Percentiles rank a stretch among this genome's conserved stretches.
Evolutionary conservation across 164 flowering plant species (phyloP).

Genomic region (Sextonia rubra): DNA sequence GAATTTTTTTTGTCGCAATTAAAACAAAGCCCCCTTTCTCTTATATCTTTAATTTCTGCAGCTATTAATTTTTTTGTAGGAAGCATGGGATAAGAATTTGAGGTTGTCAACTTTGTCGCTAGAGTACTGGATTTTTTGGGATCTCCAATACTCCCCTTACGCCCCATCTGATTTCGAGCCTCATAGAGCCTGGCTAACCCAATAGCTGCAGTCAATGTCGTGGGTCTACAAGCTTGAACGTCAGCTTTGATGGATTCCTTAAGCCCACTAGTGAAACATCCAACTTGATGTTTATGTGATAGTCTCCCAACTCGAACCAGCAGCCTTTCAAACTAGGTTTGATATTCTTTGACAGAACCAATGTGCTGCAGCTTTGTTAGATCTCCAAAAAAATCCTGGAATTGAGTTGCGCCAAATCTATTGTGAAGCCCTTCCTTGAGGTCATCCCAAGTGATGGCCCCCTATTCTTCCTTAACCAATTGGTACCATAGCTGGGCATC

Average conservation of each 20-base stretch:
- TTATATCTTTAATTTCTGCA: background rate
- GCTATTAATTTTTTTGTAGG: background rate
- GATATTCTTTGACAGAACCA: too few species aligned
- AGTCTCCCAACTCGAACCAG: background rate
- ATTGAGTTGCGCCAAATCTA: background rate
- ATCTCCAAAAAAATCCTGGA: background rate
- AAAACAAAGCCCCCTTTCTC: background rate
- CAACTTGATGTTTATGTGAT: background rate
- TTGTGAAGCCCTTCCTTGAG: background rate
- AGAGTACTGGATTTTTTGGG: too few species aligned
- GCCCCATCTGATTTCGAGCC: too few species aligned
- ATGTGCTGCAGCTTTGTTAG: too few species aligned
- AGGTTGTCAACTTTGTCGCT: too few species aligned
- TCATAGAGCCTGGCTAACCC: conserved; percentile 3
- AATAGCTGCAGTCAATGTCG: background rate
- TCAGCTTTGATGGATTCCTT: background rate
- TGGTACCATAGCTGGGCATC: too few species aligned
- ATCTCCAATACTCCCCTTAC: too few species aligned
- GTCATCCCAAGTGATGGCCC: background rate
- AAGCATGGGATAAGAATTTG: background rate
- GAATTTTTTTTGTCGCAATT: background rate
- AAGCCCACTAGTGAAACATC: background rate
- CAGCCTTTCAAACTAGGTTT: too few species aligned
- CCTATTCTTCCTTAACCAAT: background rate
- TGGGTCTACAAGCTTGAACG: background rate